phyloP scores from a whole-genome alignment of 257 asterid species.

The Catharanthus roseus region DNA sequence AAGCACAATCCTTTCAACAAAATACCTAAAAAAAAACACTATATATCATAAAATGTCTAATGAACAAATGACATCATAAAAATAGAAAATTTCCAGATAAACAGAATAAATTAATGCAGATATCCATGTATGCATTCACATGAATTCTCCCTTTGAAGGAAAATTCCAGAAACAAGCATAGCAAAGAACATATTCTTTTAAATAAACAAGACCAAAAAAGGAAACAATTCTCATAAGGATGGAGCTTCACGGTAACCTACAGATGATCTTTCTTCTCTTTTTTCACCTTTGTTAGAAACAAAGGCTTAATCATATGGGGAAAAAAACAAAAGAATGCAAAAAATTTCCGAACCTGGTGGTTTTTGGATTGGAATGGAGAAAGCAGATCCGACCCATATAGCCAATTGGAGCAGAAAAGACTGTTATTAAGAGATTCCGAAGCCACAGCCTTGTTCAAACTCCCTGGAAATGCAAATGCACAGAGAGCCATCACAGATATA shows the following conservation, averaged over 20 bases:
- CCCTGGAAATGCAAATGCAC: conserved; percentile 57
- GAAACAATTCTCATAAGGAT: neutral
- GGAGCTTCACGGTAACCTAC: neutral
- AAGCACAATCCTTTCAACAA: neutral
- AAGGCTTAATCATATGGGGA: neutral
- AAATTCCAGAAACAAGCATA: neutral
- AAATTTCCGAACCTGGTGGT: conserved; percentile 40
- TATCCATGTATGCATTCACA: neutral
- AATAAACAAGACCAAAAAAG: neutral
- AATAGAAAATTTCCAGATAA: neutral
- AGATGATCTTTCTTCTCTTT: neutral
- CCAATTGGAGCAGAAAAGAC: conserved; percentile 36
- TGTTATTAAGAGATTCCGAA: conserved; percentile 34
- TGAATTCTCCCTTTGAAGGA: neutral
- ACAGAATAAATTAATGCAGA: neutral
- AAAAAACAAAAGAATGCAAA: conserved; percentile 7
- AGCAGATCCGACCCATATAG: conserved; percentile 51
- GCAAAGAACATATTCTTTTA: neutral
- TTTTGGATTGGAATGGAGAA: conserved; percentile 30
- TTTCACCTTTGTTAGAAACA: neutral
- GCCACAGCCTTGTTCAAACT: conserved; percentile 35
- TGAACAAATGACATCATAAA: neutral
- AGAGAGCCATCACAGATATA: conserved; percentile 46
- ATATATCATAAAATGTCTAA: neutral
- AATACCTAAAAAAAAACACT: neutral